Base-by-base conservation (phyloP, 305 asterid genomes). In the Coffea humblotiana region DNA sequence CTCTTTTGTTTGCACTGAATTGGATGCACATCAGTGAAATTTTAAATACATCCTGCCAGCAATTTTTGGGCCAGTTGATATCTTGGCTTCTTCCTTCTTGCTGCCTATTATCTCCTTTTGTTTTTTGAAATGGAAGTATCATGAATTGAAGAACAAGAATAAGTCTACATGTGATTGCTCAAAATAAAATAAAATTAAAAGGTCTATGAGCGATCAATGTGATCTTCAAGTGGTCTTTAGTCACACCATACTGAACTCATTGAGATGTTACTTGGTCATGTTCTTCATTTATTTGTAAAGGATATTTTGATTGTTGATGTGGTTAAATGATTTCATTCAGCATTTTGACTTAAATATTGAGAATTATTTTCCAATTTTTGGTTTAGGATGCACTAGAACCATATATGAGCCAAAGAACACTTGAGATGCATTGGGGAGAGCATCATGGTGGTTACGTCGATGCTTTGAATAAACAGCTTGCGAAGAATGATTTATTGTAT, bases 381-480 rank as follows among this genome's bases (percentile, higher is more conserved):
- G 79, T 81, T 35, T 86, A 93, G 98, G 95, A 95, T 89, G 96
- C 97, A 61, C 86, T 95, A 75, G 99, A 95, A 77, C 99, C 99
- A 71, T 89, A 91, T 82, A 90, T 95, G 95, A 95, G 97, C 82
- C 85, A 72, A 84, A 90, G 77, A 81, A 89, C 95, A 52, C 91
- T 95, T 43, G 98, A 95, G 86, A 85, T 87, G 75, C 98, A 93
- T 78, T 95, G 99, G 99, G 97, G 97, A 37, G 92, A 85, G 81
- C 98, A 95, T 84, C 97, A 95, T 83, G 92, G 91, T 66, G 84
- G 87, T 85, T 90, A 95, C 47, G 92, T 93, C 74, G 97, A 95
- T 85, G 87, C 96, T 75, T 91, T 95, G 73, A 95, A 93, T 87
- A 92, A 88, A 81, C 98, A 93, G 73, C 92, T 95, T n/a, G 92